Evolutionary conservation across 345 rosid genomes (phyloP), one percentile per base, ranked within the genome.

Genomic region (Brassica incana): DNA sequence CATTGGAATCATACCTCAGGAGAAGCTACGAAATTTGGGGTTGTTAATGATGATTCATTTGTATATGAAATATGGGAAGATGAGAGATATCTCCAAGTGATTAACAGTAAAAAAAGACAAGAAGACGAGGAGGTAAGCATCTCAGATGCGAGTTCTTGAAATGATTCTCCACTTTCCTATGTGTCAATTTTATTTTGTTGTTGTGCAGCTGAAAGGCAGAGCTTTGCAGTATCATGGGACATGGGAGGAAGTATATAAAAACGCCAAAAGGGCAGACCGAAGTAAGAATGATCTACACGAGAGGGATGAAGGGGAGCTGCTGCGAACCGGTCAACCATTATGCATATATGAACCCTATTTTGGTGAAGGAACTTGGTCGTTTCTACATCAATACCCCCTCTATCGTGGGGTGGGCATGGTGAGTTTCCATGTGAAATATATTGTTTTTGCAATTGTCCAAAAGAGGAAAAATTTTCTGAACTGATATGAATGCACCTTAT

Each of bases 291-390:
- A 93, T 74, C 85, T 95, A 77, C 97, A 85, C 82, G 99, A 93
- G 86, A 87, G 97, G 84, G 97, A 95, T 65, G 99, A 95, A 77
- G 84, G 93, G 60, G 99, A 95, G 85, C 98, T 95, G 30, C 88
- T 88, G 87, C 86, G 99, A 84, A 93, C 95, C 45, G 98, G 95
- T 75, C 99, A 93, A 78, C 94, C 90, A 15, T 81, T 95, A 75
- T 88, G 97, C 83, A 91, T 95, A 38, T 95, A 95, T 87, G 99
- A 95, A 83, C 98, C 99, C 69, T 95, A 87, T 81, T 85, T 81
- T 67, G 99, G 98, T 45, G 93, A 93, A 88, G 99, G 97, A 83
- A 84, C 92, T 77, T 91, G 99, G 99, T 80, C 98, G 59, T 95
- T 95, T 87, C 87, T 93, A 85, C 98, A 95, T 82, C 81, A 7